These are phyloP conservation scores for Alloteropsis semialata DNA, from an alignment of 176 grass and related monocot species.

Conservation along the genomic window DNA sequence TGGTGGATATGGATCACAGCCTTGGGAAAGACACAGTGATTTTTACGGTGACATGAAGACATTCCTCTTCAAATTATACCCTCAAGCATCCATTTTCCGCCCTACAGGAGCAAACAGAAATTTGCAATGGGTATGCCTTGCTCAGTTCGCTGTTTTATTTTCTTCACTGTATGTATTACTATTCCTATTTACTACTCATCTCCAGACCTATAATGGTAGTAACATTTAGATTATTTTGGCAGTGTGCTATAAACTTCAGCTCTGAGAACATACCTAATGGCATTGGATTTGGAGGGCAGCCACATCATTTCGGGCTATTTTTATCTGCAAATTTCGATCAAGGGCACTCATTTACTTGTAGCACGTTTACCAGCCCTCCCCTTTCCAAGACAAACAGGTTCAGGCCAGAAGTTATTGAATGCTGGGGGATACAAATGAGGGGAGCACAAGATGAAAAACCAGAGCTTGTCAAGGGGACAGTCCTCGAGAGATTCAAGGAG, in stretches of 20 bases:
- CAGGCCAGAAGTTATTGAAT: conserved; percentile 77
- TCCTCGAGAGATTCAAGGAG: conserved; percentile 97
- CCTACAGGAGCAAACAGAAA: conserved; percentile 89
- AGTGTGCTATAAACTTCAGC: conserved; percentile 77
- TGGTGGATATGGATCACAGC: conserved; percentile 88
- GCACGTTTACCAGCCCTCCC: conserved; percentile 74
- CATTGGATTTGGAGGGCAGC: conserved; percentile 83
- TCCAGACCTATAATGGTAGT: background rate
- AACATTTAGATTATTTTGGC: conserved; percentile 29
- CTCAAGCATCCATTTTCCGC: conserved; percentile 71
- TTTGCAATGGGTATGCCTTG: conserved; percentile 86
- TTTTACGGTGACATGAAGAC: conserved; percentile 98
- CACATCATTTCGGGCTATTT: conserved; percentile 93
- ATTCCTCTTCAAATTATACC: conserved; percentile 88
- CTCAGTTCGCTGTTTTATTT: background rate
- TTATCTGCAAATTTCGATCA: conserved; percentile 87
- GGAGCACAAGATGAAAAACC: conserved; percentile 42
- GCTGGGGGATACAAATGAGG: conserved; percentile 73
- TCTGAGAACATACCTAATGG: conserved; percentile 93
- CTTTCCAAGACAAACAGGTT: conserved; percentile 69
- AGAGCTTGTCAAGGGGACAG: conserved; percentile 61
- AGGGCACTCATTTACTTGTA: conserved; percentile 80
- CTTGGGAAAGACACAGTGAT: conserved; percentile 87
- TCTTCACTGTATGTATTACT: background rate
- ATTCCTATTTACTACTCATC: conserved; percentile 1